Percentiles rank a stretch among this genome's conserved stretches.
Conservation (phyloP, 2,329 filamentous ascomycete genomes). For the Colletotrichum sp. region DNA sequence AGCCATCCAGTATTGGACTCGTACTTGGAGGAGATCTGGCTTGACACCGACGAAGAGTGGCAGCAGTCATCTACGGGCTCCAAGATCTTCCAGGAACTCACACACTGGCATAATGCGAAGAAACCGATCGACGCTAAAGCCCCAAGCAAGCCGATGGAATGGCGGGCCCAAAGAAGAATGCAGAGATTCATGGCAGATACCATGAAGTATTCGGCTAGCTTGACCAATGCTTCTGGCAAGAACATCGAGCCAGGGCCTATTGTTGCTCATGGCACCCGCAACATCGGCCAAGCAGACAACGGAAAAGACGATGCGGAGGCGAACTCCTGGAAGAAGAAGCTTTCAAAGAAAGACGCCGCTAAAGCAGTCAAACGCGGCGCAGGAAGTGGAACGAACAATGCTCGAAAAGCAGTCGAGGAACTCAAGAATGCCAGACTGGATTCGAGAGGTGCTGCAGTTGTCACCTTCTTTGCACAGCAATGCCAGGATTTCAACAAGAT, state of each 20-base stretch:
- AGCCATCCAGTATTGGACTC: slow-evolving; percentile 50
- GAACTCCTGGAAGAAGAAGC: not conserved
- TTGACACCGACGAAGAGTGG: slow-evolving; percentile 31
- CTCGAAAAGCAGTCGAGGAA: slow-evolving; percentile 35
- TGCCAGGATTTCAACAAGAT: slow-evolving; percentile 53
- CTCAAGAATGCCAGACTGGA: slow-evolving; percentile 37
- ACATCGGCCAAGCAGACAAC: not conserved
- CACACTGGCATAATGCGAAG: slow-evolving; percentile 69
- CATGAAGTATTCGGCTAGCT: slow-evolving; percentile 70
- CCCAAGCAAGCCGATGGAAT: slow-evolving; percentile 24
- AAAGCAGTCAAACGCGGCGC: not conserved
- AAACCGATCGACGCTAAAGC: slow-evolving; percentile 49
- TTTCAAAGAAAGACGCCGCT: slow-evolving; percentile 18
- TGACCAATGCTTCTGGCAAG: slow-evolving; percentile 69
- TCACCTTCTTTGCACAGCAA: slow-evolving; percentile 48
- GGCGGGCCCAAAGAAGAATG: slow-evolving; percentile 49
- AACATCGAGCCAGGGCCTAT: slow-evolving; percentile 69
- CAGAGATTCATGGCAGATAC: slow-evolving; percentile 74
- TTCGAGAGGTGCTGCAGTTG: slow-evolving; percentile 31
- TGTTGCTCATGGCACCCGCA: slow-evolving; percentile 43
- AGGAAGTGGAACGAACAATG: slow-evolving; percentile 36
- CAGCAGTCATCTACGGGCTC: slow-evolving; percentile 16
- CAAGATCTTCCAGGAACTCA: slow-evolving; percentile 50
- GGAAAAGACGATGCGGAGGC: not conserved
- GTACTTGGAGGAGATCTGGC: slow-evolving; percentile 47